A percentile compares a stretch with the other conserved stretches of the same genome.
Evolutionary conservation across 805 yeast genomes (phyloP).

Genomic region (Wickerhamiella musiphila): DNA sequence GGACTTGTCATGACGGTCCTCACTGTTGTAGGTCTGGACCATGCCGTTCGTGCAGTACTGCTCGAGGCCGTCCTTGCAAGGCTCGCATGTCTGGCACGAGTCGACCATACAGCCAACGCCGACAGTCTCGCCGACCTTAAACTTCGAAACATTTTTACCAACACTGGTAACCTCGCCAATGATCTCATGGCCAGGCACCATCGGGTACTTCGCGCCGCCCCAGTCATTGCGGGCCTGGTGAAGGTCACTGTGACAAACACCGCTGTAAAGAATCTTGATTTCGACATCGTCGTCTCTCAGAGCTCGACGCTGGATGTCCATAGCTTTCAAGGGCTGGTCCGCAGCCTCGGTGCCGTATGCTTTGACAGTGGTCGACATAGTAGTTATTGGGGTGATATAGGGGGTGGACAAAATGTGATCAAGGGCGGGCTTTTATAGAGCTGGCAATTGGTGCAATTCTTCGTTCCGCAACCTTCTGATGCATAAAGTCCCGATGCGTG

Average conservation of each 20-base stretch:
- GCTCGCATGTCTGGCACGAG: constrained; percentile 62
- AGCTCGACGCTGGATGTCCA: too few relatives aligned
- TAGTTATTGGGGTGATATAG: too few relatives aligned
- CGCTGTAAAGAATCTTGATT: constrained; percentile 69
- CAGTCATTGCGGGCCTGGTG: constrained; percentile 96
- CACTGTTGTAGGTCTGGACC: constrained; percentile 75
- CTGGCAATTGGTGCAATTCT: too few relatives aligned
- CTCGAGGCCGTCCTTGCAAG: constrained; percentile 49
- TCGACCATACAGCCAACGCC: constrained; percentile 76
- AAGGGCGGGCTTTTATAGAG: too few relatives aligned
- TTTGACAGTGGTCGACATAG: too few relatives aligned
- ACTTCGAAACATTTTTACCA: constrained; percentile 51
- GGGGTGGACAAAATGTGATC: too few relatives aligned
- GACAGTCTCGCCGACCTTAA: constrained; percentile 64
- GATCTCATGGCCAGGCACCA: constrained; percentile 84
- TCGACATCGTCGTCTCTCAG: constrained; percentile 52
- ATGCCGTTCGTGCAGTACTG: constrained; percentile 53
- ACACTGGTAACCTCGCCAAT: constrained; percentile 71
- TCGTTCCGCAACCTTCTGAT: too few relatives aligned
- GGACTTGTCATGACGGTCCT: constrained; percentile 84
- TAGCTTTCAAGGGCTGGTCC: too few relatives aligned
- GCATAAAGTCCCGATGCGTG: too few relatives aligned
- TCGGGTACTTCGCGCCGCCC: constrained; percentile 49
- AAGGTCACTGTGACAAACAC: constrained; percentile 87
- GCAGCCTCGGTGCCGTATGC: too few relatives aligned